Percentiles rank a stretch among this genome's conserved stretches.
Evolutionary conservation across 2,329 filamentous ascomycete genomes (phyloP).

Genomic region (Ascochyta clinopodiicola): DNA sequence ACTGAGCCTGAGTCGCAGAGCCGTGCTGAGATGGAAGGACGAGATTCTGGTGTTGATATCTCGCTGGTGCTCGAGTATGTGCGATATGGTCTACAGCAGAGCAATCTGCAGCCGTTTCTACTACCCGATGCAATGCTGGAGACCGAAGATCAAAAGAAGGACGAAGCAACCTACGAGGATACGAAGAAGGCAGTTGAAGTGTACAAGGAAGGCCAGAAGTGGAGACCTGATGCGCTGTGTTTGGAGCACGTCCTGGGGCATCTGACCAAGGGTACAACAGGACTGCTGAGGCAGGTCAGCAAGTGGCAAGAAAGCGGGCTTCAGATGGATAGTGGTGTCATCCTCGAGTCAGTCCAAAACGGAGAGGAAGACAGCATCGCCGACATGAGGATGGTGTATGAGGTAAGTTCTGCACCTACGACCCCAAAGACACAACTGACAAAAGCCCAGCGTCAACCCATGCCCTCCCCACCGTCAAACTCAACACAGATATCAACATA

Average conservation of each 20-base stretch:
- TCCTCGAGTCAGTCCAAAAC: constrained; percentile 50
- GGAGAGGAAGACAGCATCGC: constrained; percentile 40
- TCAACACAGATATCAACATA: constrained; percentile 33
- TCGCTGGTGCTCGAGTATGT: constrained; percentile 79
- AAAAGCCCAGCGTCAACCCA: constrained; percentile 3
- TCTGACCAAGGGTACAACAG: constrained; percentile 42
- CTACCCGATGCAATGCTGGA: constrained; percentile 45
- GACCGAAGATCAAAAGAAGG: constrained; percentile 5
- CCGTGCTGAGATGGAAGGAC: constrained; percentile 75
- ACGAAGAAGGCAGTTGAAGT: constrained; percentile 42
- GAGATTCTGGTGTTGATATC: constrained; percentile 77
- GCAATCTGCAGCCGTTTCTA: constrained; percentile 69
- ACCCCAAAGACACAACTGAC: constrained; percentile 13
- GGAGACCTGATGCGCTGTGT: constrained; percentile 44
- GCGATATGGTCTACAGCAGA: constrained; percentile 70
- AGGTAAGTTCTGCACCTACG: constrained; percentile 44
- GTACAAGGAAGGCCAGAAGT: constrained; percentile 54
- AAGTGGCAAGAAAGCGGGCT: constrained; percentile 57
- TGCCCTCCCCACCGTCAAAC: background rate
- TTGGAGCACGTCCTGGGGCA: constrained; percentile 49
- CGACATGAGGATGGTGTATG: constrained; percentile 66
- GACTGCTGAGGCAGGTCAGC: constrained; percentile 49
- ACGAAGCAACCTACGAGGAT: constrained; percentile 36
- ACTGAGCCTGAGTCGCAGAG: constrained; percentile 65
- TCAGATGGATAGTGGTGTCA: constrained; percentile 71